Base-by-base conservation (phyloP, 768 basidiomycete species). In the Tricholoma furcatifolium region DNA sequence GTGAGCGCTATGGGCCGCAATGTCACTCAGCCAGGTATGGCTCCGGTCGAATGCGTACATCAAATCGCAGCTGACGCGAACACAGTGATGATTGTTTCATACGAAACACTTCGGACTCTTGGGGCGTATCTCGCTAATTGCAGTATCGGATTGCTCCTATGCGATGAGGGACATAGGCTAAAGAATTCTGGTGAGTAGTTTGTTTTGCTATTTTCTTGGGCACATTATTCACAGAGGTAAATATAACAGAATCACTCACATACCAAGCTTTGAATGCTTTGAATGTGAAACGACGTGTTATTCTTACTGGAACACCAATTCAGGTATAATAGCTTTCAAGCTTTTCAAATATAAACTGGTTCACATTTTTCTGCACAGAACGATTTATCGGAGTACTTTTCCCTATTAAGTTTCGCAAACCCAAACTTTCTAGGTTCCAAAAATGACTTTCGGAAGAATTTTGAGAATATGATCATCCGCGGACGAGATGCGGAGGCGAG, bases 1-100 rank as follows among this genome's bases (percentile, higher is more conserved):
- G 90, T 93, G 12, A 80, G 88, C 24, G 91, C 94, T 27, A 76
- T 79, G 21, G 97, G 97, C 7, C 78, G 96, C 52, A 93, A 91
- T 58, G 88, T 98, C 44, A 91, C 92, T 0, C 87, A 93, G 54
- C 94, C 96, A 71, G 93, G 94, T 91, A 61, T 30, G 73, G 31
- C 43, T 48, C 12, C 43, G 5, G 15, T 31, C 42, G 12, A 35
- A 21, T 32, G 17, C 2, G 27, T 39, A 36, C 9, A 6, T 4
- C 2, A n/a, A 43, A 5, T 8, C 8, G 17, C 1, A 35, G 10
- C 53, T 54, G 17, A 54, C n/a, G 18, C 8, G n/a, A 4, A 20
- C 34, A 18, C 34, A 95, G 96, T 98, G 41, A 93, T 99, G 91
- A 98, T 99, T 58, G 94, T 97, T 5, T 98, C 97, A 0, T 99